Conservation (phyloP, 2,329 filamentous ascomycete species). For the Cladophialophora carrionii region DNA sequence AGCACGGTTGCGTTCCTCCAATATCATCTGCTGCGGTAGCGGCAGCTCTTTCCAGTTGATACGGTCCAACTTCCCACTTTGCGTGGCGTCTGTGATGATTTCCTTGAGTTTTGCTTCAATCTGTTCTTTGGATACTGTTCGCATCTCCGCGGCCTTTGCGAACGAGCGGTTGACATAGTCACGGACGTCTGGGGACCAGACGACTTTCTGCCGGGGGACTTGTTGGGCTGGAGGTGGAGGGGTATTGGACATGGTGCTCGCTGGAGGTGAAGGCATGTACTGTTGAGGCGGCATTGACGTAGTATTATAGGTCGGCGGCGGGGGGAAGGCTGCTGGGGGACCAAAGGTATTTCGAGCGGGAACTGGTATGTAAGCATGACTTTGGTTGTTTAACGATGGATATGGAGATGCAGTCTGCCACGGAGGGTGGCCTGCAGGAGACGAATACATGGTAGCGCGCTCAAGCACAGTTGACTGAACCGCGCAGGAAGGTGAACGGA, state of each 20-base stretch:
- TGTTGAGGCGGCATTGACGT: conserved; percentile 36
- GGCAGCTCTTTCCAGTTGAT: conserved; percentile 84
- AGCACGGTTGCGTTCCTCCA: conserved; percentile 62
- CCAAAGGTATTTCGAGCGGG: conserved; percentile 65
- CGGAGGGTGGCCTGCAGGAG: conserved; percentile 31
- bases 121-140: conserved; percentile 66
- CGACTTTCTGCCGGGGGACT: conserved; percentile 62
- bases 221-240: conserved; percentile 44
- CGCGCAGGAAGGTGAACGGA: conserved; percentile 8
- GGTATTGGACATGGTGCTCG: conserved; percentile 34
- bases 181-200: conserved; percentile 82
- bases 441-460: conserved; percentile 36
- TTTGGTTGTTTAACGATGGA: conserved; percentile 44
- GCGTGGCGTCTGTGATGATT: conserved; percentile 80
- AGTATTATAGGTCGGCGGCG: conserved; percentile 39
- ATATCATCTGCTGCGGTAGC: conserved; percentile 81
- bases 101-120: conserved; percentile 84
- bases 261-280: conserved; percentile 41
- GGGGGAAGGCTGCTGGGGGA: conserved; percentile 40
- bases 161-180: conserved; percentile 90
- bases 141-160: conserved; percentile 69
- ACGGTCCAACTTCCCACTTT: conserved; percentile 69
- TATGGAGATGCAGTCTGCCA: conserved; percentile 35
- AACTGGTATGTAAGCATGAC: conserved; percentile 62
- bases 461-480: conserved; percentile 4